Evolutionary conservation across 2,329 filamentous ascomycete genomes (phyloP), one percentile per base, ranked within the genome.

Genomic region (Sarocladiaceae sp.): DNA sequence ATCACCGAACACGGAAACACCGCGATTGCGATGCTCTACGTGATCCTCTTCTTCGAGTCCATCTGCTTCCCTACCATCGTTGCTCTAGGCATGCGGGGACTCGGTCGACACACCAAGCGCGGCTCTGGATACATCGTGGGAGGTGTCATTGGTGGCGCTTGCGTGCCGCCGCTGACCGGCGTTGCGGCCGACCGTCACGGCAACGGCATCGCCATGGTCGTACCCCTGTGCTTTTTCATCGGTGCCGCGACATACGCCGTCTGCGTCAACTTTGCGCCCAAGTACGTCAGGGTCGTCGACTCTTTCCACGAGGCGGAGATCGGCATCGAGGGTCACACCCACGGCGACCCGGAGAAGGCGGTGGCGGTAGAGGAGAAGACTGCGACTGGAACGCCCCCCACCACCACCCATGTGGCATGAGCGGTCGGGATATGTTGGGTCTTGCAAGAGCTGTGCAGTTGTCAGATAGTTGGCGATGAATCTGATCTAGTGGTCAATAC

Each of bases 11-110:
- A 60, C 10, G 69, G 64, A n/a, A 66, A 70, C 50, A 60, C 60
- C 0, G 74, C 73, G 34, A 65, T 80, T 49, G 66, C 71, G 4
- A 80, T 88, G 70, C 73, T 88, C 23, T 85, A 80, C 60, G 50
- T 85, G 9, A 78, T 82, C 6, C 70, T 89, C 19, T 88, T 90
- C 68, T 90, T 90, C 62, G 86, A 88, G 63, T 83, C 78, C 3
- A 84, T 88, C 56, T 85, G 82, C 61, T 91, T 90, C 69, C 85
- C 86, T 0, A 89, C 85, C 15, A 88, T 91, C 55, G 80, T 91
- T 23, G 84, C 85, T 3, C 70, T 90, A 3, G 83, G 83, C 7
- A 87, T 88, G 69, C 76, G 83, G 18, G 85, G 84, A 2, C 71
- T 89, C 1, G 86, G 87, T 5, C 76, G 80, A 15, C 82, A 91